Percentiles rank a stretch among this genome's conserved stretches.
Conservation (phyloP, 2,329 filamentous ascomycete species). For the Sclerotinia borealis region DNA sequence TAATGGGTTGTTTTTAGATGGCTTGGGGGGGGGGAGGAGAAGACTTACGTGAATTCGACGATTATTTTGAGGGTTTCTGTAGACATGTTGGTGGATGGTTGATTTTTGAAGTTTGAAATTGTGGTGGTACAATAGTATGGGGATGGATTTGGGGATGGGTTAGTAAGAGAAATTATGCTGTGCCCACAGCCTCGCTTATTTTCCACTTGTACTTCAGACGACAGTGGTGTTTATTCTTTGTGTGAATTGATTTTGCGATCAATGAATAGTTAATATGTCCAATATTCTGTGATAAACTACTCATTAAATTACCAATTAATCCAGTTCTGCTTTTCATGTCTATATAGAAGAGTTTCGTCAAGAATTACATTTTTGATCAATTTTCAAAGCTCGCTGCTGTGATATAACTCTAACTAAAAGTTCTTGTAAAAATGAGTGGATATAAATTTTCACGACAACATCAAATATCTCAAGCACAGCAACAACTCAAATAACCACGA, state of each 20-base stretch:
- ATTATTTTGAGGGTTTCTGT: slow-evolving; percentile 48
- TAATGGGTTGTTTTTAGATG: not conserved
- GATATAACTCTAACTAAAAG: slow-evolving; percentile 6
- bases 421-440: slow-evolving; percentile 2
- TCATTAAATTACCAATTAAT: not conserved
- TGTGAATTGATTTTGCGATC: not conserved
- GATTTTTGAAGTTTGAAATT: not conserved
- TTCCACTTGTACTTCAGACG: not conserved
- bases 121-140: not conserved
- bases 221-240: not conserved
- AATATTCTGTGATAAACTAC: not conserved
- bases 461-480: not conserved
- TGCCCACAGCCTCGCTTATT: slow-evolving; percentile 6
- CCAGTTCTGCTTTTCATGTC: not conserved
- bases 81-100: slow-evolving; percentile 16
- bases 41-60: slow-evolving; percentile 58
- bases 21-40: not conserved
- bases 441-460: slow-evolving; percentile 8
- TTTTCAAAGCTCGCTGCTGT: not conserved
- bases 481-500: not conserved
- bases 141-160: not conserved
- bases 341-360: not conserved
- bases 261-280: not conserved
- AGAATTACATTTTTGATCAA: not conserved
- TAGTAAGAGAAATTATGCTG: not conserved